Evolutionary conservation across 2,329 filamentous ascomycete species (phyloP).

Genomic region (Cladosporium sp.): DNA sequence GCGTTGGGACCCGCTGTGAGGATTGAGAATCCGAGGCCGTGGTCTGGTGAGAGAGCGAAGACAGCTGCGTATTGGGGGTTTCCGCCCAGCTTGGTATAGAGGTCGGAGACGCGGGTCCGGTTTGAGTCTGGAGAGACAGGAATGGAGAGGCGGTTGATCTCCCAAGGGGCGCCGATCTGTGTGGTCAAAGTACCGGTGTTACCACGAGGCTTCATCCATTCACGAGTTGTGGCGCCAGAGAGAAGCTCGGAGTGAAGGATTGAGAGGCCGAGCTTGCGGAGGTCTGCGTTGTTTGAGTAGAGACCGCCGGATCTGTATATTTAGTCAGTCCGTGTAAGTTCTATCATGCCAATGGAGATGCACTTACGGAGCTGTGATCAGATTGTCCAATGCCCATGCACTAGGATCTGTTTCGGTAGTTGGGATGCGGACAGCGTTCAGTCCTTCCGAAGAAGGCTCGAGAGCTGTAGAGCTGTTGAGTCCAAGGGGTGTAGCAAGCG

Average conservation of each 20-base stretch:
- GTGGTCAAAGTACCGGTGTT: conserved; percentile 20
- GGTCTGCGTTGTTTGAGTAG: conserved; percentile 21
- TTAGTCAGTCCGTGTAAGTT: not conserved
- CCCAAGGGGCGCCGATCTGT: conserved; percentile 24
- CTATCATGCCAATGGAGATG: not conserved
- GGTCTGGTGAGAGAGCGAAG: conserved; percentile 11
- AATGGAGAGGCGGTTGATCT: conserved; percentile 22
- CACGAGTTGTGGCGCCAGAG: conserved; percentile 6
- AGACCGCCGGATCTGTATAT: conserved; percentile 25
- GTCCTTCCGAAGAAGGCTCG: conserved; percentile 24
- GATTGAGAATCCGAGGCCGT: conserved; percentile 12
- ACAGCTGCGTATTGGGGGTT: conserved; percentile 8
- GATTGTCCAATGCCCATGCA: conserved; percentile 11
- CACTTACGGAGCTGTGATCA: not conserved
- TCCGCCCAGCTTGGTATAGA: conserved; percentile 16
- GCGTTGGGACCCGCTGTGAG: not conserved
- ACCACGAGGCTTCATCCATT: conserved; percentile 24
- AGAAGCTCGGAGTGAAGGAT: conserved; percentile 24
- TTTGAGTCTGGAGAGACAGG: conserved; percentile 8
- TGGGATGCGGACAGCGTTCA: conserved; percentile 34
- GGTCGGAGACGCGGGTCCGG: conserved; percentile 12
- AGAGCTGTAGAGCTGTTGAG: conserved; percentile 34
- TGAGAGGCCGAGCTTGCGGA: conserved; percentile 21
- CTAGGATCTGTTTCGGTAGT: conserved; percentile 11
- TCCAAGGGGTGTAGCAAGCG: conserved; percentile 36